These are phyloP conservation scores for Ophiostoma tasmaniense DNA, from an alignment of 2,329 filamentous ascomycete species.

Conservation along the genomic window DNA sequence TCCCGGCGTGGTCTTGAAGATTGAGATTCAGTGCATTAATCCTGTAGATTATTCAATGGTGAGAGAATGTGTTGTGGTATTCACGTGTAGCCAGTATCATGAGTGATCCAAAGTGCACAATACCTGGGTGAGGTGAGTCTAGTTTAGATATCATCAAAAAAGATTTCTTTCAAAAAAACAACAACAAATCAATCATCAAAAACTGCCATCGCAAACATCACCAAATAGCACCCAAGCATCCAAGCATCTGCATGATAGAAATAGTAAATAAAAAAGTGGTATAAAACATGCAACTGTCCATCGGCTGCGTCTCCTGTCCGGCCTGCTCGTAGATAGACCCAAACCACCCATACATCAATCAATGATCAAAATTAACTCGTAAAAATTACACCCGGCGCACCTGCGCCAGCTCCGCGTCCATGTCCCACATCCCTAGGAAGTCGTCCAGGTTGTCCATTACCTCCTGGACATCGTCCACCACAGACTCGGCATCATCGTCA, in stretches of 20 bases:
- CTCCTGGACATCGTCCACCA: constrained; percentile 36
- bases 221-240: not conserved
- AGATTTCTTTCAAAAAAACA: no score
- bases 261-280: not conserved
- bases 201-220: not conserved
- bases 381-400: constrained; percentile 16
- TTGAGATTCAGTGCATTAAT: no score
- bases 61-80: not conserved
- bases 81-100: no score
- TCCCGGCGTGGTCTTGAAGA: not conserved
- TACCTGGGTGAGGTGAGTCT: no score
- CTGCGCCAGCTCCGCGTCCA: constrained; percentile 31
- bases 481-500: constrained; percentile 9
- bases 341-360: no score
- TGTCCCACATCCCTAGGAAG: constrained; percentile 34
- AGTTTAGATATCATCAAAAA: no score
- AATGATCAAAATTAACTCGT: not conserved
- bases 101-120: no score
- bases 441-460: constrained; percentile 40
- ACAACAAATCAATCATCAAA: not conserved
- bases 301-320: not conserved
- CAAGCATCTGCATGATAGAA: not conserved
- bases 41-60: no score
- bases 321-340: no score
- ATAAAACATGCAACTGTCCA: not conserved